Conservation (phyloP, 805 yeast species). For the Barnettozyma botsteinii region DNA sequence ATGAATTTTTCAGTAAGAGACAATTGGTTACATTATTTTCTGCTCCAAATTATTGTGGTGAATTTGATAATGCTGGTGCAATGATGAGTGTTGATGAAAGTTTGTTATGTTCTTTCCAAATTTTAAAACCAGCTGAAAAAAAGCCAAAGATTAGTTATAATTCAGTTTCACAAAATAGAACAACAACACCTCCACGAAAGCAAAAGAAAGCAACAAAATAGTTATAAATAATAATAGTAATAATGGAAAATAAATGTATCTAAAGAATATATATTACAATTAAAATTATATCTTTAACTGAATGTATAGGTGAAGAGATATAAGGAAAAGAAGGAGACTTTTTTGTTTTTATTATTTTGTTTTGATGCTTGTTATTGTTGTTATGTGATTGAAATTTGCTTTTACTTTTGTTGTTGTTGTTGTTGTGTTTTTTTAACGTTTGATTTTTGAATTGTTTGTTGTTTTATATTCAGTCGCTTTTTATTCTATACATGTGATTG, state of each 20-base stretch:
- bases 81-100: slow-evolving; percentile 99
- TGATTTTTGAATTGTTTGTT: too few species aligned
- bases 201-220: slow-evolving; percentile 46
- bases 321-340: too few species aligned
- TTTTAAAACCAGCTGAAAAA: slow-evolving; percentile 96
- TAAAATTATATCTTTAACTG: neutral
- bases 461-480: too few species aligned
- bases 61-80: slow-evolving; percentile 98
- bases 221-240: slow-evolving; percentile 4
- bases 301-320: neutral
- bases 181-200: slow-evolving; percentile 56
- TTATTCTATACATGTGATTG: too few species aligned
- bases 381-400: too few species aligned
- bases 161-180: slow-evolving; percentile 38
- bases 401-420: too few species aligned
- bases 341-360: neutral
- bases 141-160: slow-evolving; percentile 60
- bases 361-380: too few species aligned
- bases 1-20: slow-evolving; percentile 93
- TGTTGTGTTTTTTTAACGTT: too few species aligned
- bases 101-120: slow-evolving; percentile 91
- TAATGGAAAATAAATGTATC: neutral
- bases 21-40: slow-evolving; percentile 92
- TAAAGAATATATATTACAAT: neutral
- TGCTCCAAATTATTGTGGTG: slow-evolving; percentile 99